Evolutionary conservation across 768 basidiomycete genomes (phyloP).

Genomic region (Megacollybia marginata): DNA sequence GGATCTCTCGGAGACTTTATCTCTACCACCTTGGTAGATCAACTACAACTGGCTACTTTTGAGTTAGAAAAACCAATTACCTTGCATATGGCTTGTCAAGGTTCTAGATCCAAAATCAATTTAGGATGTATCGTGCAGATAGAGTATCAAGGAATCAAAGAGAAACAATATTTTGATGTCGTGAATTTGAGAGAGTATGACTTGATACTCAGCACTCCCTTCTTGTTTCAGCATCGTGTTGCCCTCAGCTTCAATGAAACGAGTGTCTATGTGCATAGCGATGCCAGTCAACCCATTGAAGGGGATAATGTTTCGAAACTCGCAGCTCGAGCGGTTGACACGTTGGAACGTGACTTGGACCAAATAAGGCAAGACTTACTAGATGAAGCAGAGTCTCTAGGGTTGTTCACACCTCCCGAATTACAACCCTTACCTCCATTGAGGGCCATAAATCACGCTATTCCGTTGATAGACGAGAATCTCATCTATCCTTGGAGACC

Average conservation of each 20-base stretch:
- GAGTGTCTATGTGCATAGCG: constrained; percentile 16
- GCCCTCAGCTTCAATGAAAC: constrained; percentile 18
- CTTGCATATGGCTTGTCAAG: constrained; percentile 31
- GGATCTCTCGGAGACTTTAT: constrained; percentile 36
- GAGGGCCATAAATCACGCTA: constrained; percentile 31
- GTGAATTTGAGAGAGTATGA: constrained; percentile 33
- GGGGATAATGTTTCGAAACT: constrained; percentile 6
- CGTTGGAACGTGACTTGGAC: constrained; percentile 7
- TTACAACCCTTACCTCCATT: constrained; percentile 28
- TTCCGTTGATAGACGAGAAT: constrained; percentile 29
- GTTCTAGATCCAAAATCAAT: constrained; percentile 31
- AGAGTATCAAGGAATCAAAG: constrained; percentile 26
- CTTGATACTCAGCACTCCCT: constrained; percentile 31
- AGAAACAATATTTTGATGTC: constrained; percentile 22
- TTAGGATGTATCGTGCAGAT: constrained; percentile 13
- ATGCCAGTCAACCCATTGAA: constrained; percentile 9
- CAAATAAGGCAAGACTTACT: constrained; percentile 8
- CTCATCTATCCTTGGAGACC: constrained; percentile 24
- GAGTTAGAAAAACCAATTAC: constrained; percentile 22
- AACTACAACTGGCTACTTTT: constrained; percentile 19
- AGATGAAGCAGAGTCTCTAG: constrained; percentile 12
- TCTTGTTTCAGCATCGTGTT: constrained; percentile 24
- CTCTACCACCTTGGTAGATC: constrained; percentile 25
- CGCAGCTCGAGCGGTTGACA: constrained; percentile 1
- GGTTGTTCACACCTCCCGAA: constrained; percentile 15